A percentile compares a stretch with the other conserved stretches of the same genome.
phyloP scores from a whole-genome alignment of 495 filamentous ascomycete genomes.

The Tirmania nivea region DNA sequence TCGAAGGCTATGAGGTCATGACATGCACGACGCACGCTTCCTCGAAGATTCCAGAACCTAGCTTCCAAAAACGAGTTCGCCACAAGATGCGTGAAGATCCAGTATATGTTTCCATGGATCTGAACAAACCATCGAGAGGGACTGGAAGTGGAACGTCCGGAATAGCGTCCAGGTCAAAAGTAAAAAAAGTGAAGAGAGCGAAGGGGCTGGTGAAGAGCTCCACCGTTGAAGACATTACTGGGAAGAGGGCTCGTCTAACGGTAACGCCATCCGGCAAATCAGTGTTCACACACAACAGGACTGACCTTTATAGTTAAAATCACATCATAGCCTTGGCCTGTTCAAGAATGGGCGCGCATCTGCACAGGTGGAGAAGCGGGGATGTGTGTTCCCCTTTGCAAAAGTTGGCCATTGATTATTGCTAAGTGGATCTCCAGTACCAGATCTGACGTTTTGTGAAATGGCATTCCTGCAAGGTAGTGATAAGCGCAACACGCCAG shows the following conservation, averaged over 20 bases:
- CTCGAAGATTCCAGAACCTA: too few species aligned
- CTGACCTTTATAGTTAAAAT: neutral
- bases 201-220: neutral
- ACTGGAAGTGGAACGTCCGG: neutral
- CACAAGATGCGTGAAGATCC: neutral
- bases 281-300: too few species aligned
- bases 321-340: neutral
- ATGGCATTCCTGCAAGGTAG: neutral
- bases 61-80: neutral
- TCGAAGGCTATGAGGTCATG: too few species aligned
- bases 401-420: neutral
- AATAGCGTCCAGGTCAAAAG: neutral
- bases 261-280: neutral
- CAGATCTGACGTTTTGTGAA: neutral
- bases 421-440: neutral
- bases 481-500: too few species aligned
- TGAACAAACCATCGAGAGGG: neutral
- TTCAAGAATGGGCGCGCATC: neutral
- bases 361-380: neutral
- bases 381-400: neutral
- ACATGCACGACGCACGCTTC: too few species aligned
- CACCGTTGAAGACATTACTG: neutral
- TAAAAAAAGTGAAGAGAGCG: neutral
- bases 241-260: neutral
- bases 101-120: neutral